Evolutionary conservation across 495 filamentous ascomycete genomes (phyloP).

Genomic region (Tuber indicum): DNA sequence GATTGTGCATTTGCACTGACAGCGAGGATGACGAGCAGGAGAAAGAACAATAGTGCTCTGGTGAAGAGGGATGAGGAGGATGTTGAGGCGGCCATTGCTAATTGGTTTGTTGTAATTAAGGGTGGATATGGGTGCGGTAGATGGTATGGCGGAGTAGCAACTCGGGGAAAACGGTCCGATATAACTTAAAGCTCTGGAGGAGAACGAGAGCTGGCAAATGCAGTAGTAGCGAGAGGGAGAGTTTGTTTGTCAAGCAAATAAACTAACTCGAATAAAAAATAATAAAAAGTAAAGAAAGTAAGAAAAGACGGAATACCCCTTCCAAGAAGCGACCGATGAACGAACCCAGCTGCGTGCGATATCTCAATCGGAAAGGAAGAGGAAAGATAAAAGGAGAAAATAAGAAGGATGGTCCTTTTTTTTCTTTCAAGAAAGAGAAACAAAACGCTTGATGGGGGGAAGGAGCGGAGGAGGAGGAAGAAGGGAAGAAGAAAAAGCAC

Average conservation of each 20-base stretch:
- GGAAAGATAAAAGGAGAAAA: not conserved
- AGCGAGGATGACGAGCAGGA: constrained; percentile 22
- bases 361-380: not conserved
- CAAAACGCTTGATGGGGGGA: not conserved
- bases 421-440: not conserved
- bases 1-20: not conserved
- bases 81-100: constrained; percentile 26
- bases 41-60: constrained; percentile 23
- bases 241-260: constrained; percentile 2
- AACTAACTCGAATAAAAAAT: not conserved
- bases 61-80: not conserved
- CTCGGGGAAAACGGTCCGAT: not conserved
- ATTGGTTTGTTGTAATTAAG: not conserved
- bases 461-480: not conserved
- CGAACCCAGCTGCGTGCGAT: not conserved
- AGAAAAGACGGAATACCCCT: not conserved
- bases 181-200: not conserved
- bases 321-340: not conserved
- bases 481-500: not conserved
- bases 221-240: not conserved
- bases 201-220: not conserved
- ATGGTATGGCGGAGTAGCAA: not conserved
- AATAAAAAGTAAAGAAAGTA: not conserved
- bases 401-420: not conserved
- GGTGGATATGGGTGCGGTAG: not conserved